Conservation (phyloP, 2,329 filamentous ascomycete species). For the Pseudocercospora musae region DNA sequence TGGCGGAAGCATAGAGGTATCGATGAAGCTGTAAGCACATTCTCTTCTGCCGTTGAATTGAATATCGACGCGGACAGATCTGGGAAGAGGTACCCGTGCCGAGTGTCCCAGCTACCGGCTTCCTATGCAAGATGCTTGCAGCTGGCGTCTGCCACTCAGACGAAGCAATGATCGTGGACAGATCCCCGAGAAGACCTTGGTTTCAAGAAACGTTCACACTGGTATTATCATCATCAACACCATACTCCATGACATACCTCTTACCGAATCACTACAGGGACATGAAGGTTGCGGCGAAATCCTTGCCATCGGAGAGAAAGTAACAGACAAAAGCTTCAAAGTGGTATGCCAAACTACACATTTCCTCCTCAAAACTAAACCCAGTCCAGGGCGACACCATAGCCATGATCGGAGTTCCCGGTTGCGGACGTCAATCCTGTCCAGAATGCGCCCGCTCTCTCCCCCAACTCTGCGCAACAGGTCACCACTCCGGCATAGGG, state of each 20-base stretch:
- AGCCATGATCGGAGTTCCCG: slow-evolving; percentile 34
- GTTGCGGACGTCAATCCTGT: slow-evolving; percentile 35
- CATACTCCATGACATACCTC: background rate
- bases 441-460: slow-evolving; percentile 42
- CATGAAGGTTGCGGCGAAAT: slow-evolving; percentile 26
- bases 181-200: slow-evolving; percentile 28
- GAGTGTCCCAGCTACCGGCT: slow-evolving; percentile 23
- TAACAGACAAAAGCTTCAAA: slow-evolving; percentile 8
- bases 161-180: slow-evolving; percentile 32
- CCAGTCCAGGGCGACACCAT: slow-evolving; percentile 30
- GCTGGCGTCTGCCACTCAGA: slow-evolving; percentile 39
- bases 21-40: slow-evolving; percentile 22
- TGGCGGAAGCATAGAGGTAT: slow-evolving; percentile 39
- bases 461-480: slow-evolving; percentile 37
- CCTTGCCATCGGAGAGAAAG: slow-evolving; percentile 15
- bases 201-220: slow-evolving; percentile 32
- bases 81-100: slow-evolving; percentile 31
- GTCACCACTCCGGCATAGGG: slow-evolving; percentile 45
- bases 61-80: background rate
- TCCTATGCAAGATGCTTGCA: slow-evolving; percentile 37
- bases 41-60: slow-evolving; percentile 3
- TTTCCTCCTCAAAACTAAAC: slow-evolving; percentile 9
- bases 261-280: slow-evolving; percentile 13
- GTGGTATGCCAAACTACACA: background rate
- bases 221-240: background rate